phyloP scores from a whole-genome alignment of 169 alveolate species.

The Besnoitia besnoiti region DNA sequence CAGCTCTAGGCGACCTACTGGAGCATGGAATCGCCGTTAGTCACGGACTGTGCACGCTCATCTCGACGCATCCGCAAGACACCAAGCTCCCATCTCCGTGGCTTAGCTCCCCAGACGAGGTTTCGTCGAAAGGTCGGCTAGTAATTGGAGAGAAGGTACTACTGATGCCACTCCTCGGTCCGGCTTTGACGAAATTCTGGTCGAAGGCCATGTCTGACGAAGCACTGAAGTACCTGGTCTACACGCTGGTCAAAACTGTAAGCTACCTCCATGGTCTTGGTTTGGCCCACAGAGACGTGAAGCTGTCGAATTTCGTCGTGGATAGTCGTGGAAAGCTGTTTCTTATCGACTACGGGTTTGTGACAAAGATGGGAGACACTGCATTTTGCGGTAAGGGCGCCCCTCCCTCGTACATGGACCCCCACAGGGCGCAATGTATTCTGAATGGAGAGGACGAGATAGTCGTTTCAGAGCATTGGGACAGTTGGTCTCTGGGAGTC shows the following conservation, averaged over 20 bases:
- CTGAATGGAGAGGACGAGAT: not conserved
- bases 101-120: not conserved
- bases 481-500: constrained; percentile 11
- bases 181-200: not conserved
- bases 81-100: not conserved
- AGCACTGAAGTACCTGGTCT: not conserved
- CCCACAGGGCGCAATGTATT: not conserved
- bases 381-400: not conserved
- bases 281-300: not conserved
- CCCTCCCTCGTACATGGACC: not conserved
- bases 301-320: not conserved
- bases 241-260: not conserved
- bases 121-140: not conserved
- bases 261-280: not conserved
- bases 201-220: not conserved
- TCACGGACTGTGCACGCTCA: not conserved
- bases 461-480: not conserved
- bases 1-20: not conserved
- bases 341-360: not conserved
- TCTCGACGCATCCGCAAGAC: not conserved
- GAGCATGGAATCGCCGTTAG: not conserved
- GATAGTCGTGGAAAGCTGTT: not conserved
- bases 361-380: not conserved
- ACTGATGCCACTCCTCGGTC: constrained; percentile 24
- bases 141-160: not conserved